Evolutionary conservation across 345 rosid species (phyloP), one percentile per base, ranked within the genome.

Genomic region (Tarenaya hassleriana): DNA sequence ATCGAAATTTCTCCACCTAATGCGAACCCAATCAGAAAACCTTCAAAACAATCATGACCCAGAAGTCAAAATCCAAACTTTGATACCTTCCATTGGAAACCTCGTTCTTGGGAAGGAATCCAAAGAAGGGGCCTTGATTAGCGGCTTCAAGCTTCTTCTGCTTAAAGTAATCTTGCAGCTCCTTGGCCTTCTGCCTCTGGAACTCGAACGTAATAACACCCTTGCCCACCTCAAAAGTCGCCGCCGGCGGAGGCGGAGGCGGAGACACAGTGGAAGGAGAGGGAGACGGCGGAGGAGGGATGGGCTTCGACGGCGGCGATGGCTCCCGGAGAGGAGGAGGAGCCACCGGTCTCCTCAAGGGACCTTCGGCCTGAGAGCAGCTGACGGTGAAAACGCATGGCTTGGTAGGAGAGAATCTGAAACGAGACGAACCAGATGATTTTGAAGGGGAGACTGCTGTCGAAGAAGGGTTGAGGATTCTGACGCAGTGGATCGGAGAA

Each of bases 121-220:
- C 98, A 66, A 91, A 82, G 71, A 84, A 84, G 21, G 98, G 98
- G 14, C 95, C 98, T 54, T 75, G 84, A 76, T 77, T 70, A 31
- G 96, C 76, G 60, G 84, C 78, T 74, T 87, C 86, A 64, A 91
- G 76, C 72, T 87, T 84, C 84, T 82, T 84, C 76, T 75, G 69
- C 77, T 83, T 87, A 59, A 91, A 87, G 58, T 77, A 91, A 8
- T 82, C 86, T 27, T 84, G 98, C 54, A 91, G 82, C 72, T 91
- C 90, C 69, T 77, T 91, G 3, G 96, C 96, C 72, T 69, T 87
- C 68, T 76, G 81, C 56, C 98, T 79, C 78, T 91, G 98, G 63
- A 84, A 87, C 64, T 87, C 98, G 63, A 87, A 47, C 21, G 96
- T 91, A 21, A 63, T 52, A 44, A 20, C 77, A 59, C 61, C 58